phyloP scores from a whole-genome alignment of 2,329 filamentous ascomycete species.

The Ilyonectria robusta region DNA sequence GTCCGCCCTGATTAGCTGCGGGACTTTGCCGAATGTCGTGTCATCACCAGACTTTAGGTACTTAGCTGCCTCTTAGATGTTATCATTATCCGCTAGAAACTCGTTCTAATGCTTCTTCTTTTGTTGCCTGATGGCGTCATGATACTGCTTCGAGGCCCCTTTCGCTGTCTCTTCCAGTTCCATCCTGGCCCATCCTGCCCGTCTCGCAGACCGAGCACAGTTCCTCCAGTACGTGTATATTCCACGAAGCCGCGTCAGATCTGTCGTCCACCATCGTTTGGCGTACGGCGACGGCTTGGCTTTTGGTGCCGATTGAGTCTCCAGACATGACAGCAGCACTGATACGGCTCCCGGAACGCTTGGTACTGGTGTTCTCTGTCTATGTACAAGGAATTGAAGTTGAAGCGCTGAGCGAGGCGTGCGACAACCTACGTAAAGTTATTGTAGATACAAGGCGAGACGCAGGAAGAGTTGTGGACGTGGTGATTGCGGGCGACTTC shows the following conservation, averaged over 20 bases:
- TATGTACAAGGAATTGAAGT: neutral
- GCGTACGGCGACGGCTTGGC: neutral
- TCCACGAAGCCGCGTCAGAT: constrained; percentile 47
- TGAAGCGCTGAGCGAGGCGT: too few species aligned
- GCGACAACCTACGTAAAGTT: too few species aligned
- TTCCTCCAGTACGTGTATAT: constrained; percentile 50
- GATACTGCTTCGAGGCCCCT: constrained; percentile 42
- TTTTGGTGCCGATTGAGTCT: constrained; percentile 16
- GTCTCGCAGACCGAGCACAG: constrained; percentile 38
- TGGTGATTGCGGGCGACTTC: too few species aligned
- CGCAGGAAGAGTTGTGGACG: too few species aligned
- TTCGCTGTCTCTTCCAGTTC: constrained; percentile 41
- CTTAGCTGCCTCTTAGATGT: constrained; percentile 49
- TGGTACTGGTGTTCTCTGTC: neutral
- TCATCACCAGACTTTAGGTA: constrained; percentile 43
- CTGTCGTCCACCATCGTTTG: constrained; percentile 50
- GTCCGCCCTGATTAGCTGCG: constrained; percentile 38
- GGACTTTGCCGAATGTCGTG: constrained; percentile 44
- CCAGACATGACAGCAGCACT: constrained; percentile 28
- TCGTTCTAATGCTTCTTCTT: constrained; percentile 44
- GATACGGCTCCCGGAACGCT: neutral
- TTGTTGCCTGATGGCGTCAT: constrained; percentile 43
- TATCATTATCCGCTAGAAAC: constrained; percentile 46
- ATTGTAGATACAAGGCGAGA: too few species aligned
- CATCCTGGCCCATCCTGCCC: constrained; percentile 20